A percentile compares a stretch with the other conserved stretches of the same genome.
Conservation (phyloP, 768 basidiomycete genomes). For the Russula compacta region DNA sequence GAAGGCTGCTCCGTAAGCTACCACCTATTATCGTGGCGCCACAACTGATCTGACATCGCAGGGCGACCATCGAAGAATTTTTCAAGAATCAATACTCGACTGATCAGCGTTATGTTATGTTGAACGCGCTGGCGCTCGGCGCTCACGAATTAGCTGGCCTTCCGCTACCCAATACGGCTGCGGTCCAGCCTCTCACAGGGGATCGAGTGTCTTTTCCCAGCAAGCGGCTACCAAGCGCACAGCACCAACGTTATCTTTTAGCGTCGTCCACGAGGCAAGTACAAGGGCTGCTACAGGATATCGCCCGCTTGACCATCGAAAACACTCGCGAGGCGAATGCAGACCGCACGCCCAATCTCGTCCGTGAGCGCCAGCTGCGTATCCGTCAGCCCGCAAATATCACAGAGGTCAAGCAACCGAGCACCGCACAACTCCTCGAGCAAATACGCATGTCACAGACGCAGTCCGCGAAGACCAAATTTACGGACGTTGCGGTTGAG, state of each 20-base stretch:
- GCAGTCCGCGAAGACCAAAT: slow-evolving; percentile 30
- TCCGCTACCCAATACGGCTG: slow-evolving; percentile 26
- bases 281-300: slow-evolving; percentile 49
- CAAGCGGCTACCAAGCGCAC: slow-evolving; percentile 59
- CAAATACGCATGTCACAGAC: slow-evolving; percentile 5
- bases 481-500: slow-evolving; percentile 73
- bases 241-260: slow-evolving; percentile 46
- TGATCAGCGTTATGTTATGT: slow-evolving; percentile 73
- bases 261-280: slow-evolving; percentile 32
- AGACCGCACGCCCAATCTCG: slow-evolving; percentile 49
- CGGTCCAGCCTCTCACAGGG: slow-evolving; percentile 26
- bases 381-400: slow-evolving; percentile 44
- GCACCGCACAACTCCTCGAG: slow-evolving; percentile 11
- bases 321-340: slow-evolving; percentile 45
- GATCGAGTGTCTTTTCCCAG: slow-evolving; percentile 59
- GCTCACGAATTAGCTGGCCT: slow-evolving; percentile 69
- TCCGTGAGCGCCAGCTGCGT: slow-evolving; percentile 67
- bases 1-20: slow-evolving; percentile 71
- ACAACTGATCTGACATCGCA: slow-evolving; percentile 26
- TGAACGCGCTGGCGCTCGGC: slow-evolving; percentile 80
- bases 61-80: slow-evolving; percentile 82
- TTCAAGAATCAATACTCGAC: slow-evolving; percentile 91
- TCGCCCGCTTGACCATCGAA: slow-evolving; percentile 56
- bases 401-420: slow-evolving; percentile 31
- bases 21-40: background rate